Evolutionary conservation across 75 land plant genomes (phyloP), one percentile per base, ranked within the genome.

Genomic region (Azolla pinnata): DNA sequence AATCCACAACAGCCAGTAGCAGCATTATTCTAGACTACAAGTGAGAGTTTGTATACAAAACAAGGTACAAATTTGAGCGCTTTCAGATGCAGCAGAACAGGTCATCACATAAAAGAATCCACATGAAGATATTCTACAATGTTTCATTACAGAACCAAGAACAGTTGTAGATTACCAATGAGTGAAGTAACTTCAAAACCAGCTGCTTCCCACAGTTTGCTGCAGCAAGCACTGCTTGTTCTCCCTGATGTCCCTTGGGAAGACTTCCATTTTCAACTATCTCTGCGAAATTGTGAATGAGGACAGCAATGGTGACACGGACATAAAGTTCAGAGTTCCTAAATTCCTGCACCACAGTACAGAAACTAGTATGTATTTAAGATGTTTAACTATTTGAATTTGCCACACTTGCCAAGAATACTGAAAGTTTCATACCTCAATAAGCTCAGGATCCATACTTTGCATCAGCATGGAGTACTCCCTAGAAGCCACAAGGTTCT

Each of bases 291-390:
- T 83, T 79, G 68, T 70, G 64, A 40, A 88, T 72, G 33, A 93
- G 79, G 54, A 78, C 81, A 60, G 87, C 87, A 53, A 93, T 76
- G 50, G 96, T 73, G 0, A 86, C 79, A 52, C 96, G 89, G 42
- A 82, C 82, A 78, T 88, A 81, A 74, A 88, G 51, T 70, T 93
- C 98, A 21, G 98, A 83, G 67, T 88, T 88, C 54, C 85, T 75
- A 67, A 79, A 90, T 18, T 51, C 78, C 96, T 89, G 74, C 2
- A 61, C 26, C 54, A n/a, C 31, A 33, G 23, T n/a, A 57, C 23
- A 31, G 12, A 40, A 18, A 64, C 34, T 26, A 2, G 18, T n/a
- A 46, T 17, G 28, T 5, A 2, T 27, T 40, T 38, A n/a, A n/a
- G n/a, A n/a, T n/a, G n/a, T n/a, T n/a, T n/a, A n/a, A n/a, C n/a